Evolutionary conservation across 2,329 filamentous ascomycete species (phyloP), one percentile per base, ranked within the genome.

Genomic region (Neonectria neomacrospora): DNA sequence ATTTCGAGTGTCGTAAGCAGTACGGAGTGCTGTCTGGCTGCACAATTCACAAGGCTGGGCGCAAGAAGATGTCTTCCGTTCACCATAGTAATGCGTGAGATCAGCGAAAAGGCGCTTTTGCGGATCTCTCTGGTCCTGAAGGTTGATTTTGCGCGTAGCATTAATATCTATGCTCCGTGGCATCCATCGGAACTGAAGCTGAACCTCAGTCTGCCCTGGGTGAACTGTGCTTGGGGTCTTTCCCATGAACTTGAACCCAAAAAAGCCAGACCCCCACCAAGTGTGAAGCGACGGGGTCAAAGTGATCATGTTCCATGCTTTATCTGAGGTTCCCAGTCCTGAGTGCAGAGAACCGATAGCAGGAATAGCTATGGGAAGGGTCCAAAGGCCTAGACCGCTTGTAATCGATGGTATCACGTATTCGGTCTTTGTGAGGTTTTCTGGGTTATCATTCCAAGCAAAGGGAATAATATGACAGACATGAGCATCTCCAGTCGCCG

Each of bases 171-270:
- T 37, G 16, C 14, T 37, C 34, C 45, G 26, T 14, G 37, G 55
- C 47, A 58, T 58, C 55, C 37, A 58, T 6, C 5, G 5, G 6
- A 22, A 52, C 34, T n/a, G 34, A 18, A 58, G 7, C 26, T 52
- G 34, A 23, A 44, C 32, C 37, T 52, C 3, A 12, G 30, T 18
- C 6, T 20, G 11, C 3, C 6, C 12, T n/a, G 14, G 16, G 6
- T 7, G 8, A 3, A 1, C 7, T 16, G 16, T 14, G 16, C 12
- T 5, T 18, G 20, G 10, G 2, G 6, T 37, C 22, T 30, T 41
- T 41, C 47, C 18, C 2, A 52, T 22, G 10, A 16, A 39, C 16
- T 47, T 59, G 26, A 59, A 28, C 10, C 11, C 48, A 12, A 54
- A 53, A 23, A 47, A 59, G 9, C 23, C 56, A 28, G 14, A 12